Evolutionary conservation across 1,284 basidiomycete species (phyloP), one percentile per base, ranked within the genome.

Genomic region (Apiotrichum porosum): DNA sequence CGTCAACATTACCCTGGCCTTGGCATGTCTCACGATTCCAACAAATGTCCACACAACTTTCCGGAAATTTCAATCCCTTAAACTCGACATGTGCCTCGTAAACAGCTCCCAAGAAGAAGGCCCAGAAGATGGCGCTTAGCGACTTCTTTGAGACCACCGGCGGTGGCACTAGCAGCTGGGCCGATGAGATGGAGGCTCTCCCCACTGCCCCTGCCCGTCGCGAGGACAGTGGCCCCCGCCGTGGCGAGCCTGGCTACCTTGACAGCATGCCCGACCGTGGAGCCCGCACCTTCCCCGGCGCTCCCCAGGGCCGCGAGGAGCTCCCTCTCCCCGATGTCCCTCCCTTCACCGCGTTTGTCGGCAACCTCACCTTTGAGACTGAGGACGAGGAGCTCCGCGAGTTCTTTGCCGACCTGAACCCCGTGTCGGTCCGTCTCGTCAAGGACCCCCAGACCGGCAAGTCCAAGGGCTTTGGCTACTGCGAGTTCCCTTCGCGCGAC

Each of bases 401-500:
- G 26, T 95, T 92, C 73, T 97, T 97, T 59, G 44, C 40, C 30
- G 61, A 61, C 42, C 69, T 72, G 9, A 60, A 88, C 84, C 80
- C 84, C 54, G 86, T 87, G 69, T 85, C 84, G 21, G 82, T 92
- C 57, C 92, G 97, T 76, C 86, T 98, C 57, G 93, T 98, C 70
- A 86, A 81, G 62, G 92, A 93, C 63, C 81, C 83, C 49, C 85
- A 86, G 42, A 28, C 26, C 26, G 91, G 93, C 46, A 91, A 91
- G 71, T 87, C 91, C 28, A 97, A 97, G 73, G 95, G 95, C 1
- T 98, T 97, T 74, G 95, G 94, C 28, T 98, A 98, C 69, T 84
- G 97, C 56, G 94, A 99, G 70, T 98, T 97, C 66, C 80, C 78
- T 32, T 84, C 85, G 44, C 69, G 90, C 49, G 88, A 92, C 32